Evolutionary conservation across 805 yeast genomes (phyloP).

Genomic region (Hemisphaericaspora nanyangensis): DNA sequence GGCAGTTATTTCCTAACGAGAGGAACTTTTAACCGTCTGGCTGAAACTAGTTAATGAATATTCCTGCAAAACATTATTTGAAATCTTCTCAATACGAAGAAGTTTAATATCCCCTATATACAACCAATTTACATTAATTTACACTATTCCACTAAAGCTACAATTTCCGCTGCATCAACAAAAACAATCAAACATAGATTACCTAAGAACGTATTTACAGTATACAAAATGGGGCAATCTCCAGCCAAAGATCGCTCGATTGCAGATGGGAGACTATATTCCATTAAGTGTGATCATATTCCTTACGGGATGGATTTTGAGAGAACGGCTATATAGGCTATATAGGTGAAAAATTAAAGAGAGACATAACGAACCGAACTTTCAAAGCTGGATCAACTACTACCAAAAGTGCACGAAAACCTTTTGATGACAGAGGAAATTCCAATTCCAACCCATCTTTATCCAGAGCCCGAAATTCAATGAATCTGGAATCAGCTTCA

Average conservation of each 20-base stretch:
- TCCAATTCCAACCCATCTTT: neutral
- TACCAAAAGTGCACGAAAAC: neutral
- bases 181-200: constrained; percentile 27
- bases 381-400: constrained; percentile 1
- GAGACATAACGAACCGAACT: constrained; percentile 15
- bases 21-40: no score
- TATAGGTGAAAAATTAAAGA: constrained; percentile 17
- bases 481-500: neutral
- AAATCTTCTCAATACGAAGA: no score
- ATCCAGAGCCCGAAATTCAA: no score
- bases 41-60: no score
- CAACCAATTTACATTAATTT: no score
- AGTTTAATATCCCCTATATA: no score
- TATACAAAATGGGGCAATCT: constrained; percentile 72
- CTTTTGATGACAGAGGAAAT: neutral
- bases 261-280: constrained; percentile 31
- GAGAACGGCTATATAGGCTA: constrained; percentile 13
- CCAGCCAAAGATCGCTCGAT: constrained; percentile 52
- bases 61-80: no score
- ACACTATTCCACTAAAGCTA: constrained; percentile 10
- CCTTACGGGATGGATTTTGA: neutral
- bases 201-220: constrained; percentile 79
- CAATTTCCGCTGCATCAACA: constrained; percentile 5
- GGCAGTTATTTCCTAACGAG: no score
- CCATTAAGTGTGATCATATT: neutral